Conservation (phyloP, 352 stramenopile species). For the Phytophthora pinifolia region DNA sequence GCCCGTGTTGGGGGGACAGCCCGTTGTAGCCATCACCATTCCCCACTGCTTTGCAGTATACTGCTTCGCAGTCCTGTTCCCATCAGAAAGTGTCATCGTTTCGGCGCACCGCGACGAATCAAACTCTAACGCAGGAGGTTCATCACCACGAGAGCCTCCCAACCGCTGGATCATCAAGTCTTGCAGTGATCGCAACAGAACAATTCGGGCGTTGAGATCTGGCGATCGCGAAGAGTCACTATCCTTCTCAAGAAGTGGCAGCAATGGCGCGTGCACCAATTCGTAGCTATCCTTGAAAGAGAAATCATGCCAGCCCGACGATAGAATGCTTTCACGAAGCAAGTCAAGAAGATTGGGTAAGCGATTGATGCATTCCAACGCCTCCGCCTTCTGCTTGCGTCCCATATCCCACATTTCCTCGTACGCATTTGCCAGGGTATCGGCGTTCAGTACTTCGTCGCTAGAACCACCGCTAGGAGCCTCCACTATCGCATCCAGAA, state of each 20-base stretch:
- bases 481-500: slow-evolving; percentile 52
- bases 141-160: slow-evolving; percentile 68
- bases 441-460: slow-evolving; percentile 45
- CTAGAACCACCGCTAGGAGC: slow-evolving; percentile 24
- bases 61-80: slow-evolving; percentile 84
- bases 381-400: slow-evolving; percentile 60
- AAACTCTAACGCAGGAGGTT: slow-evolving; percentile 83
- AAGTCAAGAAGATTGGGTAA: slow-evolving; percentile 60
- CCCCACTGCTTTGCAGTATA: slow-evolving; percentile 91
- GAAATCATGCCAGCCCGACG: slow-evolving; percentile 51
- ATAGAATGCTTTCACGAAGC: slow-evolving; percentile 68
- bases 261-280: slow-evolving; percentile 61
- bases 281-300: slow-evolving; percentile 64
- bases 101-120: slow-evolving; percentile 85
- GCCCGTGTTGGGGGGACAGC: slow-evolving; percentile 80
- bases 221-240: slow-evolving; percentile 14
- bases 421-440: slow-evolving; percentile 63
- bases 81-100: slow-evolving; percentile 87
- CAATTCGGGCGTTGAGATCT: slow-evolving; percentile 46
- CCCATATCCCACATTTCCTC: slow-evolving; percentile 71
- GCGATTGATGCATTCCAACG: slow-evolving; percentile 67
- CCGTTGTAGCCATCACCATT: slow-evolving; percentile 88
- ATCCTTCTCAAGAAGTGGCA: slow-evolving; percentile 61
- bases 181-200: slow-evolving; percentile 81
- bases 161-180: slow-evolving; percentile 84